A percentile compares a stretch with the other conserved stretches of the same genome.
phyloP scores from a whole-genome alignment of 192 early-diverging fungal species.

The Coemansia sp. region DNA sequence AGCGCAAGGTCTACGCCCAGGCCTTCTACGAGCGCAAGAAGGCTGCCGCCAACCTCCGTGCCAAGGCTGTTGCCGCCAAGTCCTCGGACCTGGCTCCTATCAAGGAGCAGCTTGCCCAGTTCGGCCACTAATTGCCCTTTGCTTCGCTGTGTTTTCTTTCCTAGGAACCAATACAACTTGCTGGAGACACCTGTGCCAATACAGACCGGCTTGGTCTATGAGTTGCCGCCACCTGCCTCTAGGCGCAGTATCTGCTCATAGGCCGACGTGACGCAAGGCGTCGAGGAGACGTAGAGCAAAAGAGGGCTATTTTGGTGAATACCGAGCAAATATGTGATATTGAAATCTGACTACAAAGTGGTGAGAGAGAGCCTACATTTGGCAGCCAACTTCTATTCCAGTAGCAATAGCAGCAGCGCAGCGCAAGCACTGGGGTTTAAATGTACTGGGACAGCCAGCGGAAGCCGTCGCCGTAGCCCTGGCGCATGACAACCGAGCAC shows the following conservation, averaged over 20 bases:
- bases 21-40: constrained; percentile 93
- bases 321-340: neutral
- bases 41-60: constrained; percentile 68
- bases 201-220: neutral
- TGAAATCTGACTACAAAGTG: neutral
- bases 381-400: neutral
- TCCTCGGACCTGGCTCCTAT: constrained; percentile 57
- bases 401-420: neutral
- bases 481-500: constrained; percentile 97
- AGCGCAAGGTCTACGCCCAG: constrained; percentile 93
- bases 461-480: constrained; percentile 98
- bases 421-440: constrained; percentile 41
- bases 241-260: constrained; percentile 1
- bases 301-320: neutral
- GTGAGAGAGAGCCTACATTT: neutral
- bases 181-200: neutral
- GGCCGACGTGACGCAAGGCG: neutral
- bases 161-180: neutral
- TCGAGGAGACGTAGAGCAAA: neutral
- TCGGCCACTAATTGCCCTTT: constrained; percentile 57
- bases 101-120: constrained; percentile 57
- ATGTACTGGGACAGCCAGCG: constrained; percentile 87
- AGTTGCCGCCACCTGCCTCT: neutral
- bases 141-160: neutral
- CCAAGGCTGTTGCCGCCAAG: constrained; percentile 59